Evolutionary conservation across 495 filamentous ascomycete genomes (phyloP), one percentile per base, ranked within the genome.

Genomic region (Lasiosphaeria ovina): DNA sequence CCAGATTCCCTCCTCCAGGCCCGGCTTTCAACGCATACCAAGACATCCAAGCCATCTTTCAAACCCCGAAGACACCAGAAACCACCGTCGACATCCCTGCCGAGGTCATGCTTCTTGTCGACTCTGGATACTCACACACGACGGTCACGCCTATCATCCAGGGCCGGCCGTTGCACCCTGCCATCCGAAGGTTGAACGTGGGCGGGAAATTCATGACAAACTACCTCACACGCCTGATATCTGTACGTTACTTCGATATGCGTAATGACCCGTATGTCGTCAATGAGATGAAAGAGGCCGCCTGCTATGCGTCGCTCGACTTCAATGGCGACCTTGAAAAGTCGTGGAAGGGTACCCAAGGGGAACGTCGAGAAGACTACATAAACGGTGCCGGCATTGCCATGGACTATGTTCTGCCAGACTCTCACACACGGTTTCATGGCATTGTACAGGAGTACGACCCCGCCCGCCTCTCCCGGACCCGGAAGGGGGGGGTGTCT

Each of bases 151-250:
- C 94, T 1, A 79, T 97, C 31, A 85, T 95, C 67, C 83, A 85
- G 49, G 93, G 92, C 14, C 85, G 83, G 38, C 86, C 93, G 12
- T 74, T 97, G 24, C 92, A 98, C 64, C 77, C 85, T 32, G 90
- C 86, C 11, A 85, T 97, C 58, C 89, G 95, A 14, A 83, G 94
- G 53, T 85, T 99, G 44, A 92, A 97, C 60, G 77, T 99, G 33
- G 94, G 94, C 31, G 94, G 94, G 10, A 97, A 95, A 71, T 82
- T 94, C 36, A 77, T 99, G 57, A 97, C 94, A n/a, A 98, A 97
- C 72, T 89, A 92, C 67, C 82, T 99, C 31, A 93, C 95, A 62
- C 87, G 94, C 55, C 80, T 96, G 33, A 84, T 97, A 24, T 97
- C 94, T 7, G 83, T 93, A 56, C 85, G 93, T 35, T 90, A 96